Evolutionary conservation across 148 eudicot genomes (phyloP), one percentile per base, ranked within the genome.

Genomic region (Linanthus parryae): DNA sequence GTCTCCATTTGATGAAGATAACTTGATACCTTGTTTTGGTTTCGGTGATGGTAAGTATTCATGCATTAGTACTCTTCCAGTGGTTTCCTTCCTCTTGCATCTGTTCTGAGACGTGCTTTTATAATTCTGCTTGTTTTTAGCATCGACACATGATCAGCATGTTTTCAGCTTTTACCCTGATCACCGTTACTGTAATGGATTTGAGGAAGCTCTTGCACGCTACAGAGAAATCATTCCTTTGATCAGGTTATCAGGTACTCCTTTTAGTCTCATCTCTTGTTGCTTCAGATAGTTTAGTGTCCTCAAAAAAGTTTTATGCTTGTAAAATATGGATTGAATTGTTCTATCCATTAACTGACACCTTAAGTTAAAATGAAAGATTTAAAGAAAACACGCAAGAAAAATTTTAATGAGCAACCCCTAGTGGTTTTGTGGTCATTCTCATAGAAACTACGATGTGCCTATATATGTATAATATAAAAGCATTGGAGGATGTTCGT

Each of bases 1-100:
- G 50, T 79, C 95, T 65, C 86, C 95, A 41, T 85, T 85, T 41
- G 95, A 85, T 44, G 95, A 85, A 46, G 95, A 85, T 64, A 79
- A 82, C 62, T 61, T 82, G 70, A 85, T 85, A 52, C 95, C 95
- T 56, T 85, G 90, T 63, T 82, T 82, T 64, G 95, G 95, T 47
- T 85, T 85, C 53, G 95, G 95, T 61, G 95, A 85, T 61, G 89
- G 95, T 85, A 42, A 59, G 88, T 76, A 25, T 26, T 46, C 48
- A 25, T 45, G 39, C 9, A 29, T 56, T 48, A 44, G 18, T 9
- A 5, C 44, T 44, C 29, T 34, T 24, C 21, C 10, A 9, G 15
- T 18, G 7, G 39, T 23, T 42, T 48, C 21, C 20, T 35, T 31
- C 21, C 28, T 23, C 24, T 24, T 31, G 41, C 8, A 9, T 48